Evolutionary conservation across 2,329 filamentous ascomycete species (phyloP).

Genomic region (Arachnomyces sp.): DNA sequence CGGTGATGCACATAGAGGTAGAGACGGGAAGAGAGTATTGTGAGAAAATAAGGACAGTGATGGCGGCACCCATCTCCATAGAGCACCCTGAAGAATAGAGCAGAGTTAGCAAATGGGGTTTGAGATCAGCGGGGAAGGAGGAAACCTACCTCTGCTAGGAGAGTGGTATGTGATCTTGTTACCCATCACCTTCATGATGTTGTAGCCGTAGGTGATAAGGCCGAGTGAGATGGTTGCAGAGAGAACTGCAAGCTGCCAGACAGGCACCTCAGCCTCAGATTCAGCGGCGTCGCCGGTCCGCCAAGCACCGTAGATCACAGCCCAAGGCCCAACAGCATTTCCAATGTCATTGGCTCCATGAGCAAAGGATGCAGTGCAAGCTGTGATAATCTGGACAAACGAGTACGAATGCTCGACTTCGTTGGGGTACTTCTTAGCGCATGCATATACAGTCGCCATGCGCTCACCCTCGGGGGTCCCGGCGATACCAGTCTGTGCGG

Average conservation of each 20-base stretch:
- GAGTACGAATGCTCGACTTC: conserved; percentile 57
- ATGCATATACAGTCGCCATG: conserved; percentile 59
- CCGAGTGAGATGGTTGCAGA: conserved; percentile 56
- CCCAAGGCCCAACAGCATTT: conserved; percentile 62
- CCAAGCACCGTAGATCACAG: conserved; percentile 62
- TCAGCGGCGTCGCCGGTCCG: conserved; percentile 51
- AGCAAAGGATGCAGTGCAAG: conserved; percentile 44
- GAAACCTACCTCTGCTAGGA: conserved; percentile 40
- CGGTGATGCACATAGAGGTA: conserved; percentile 72
- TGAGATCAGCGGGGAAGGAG: neutral
- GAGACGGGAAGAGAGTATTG: conserved; percentile 69
- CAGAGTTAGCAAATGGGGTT: conserved; percentile 8
- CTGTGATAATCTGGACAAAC: conserved; percentile 47
- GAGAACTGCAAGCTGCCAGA: conserved; percentile 70
- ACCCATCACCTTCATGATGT: conserved; percentile 81
- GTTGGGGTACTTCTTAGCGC: conserved; percentile 58
- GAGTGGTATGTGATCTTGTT: conserved; percentile 71
- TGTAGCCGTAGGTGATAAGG: conserved; percentile 68
- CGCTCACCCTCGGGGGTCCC: conserved; percentile 66
- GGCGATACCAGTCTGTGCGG: conserved; percentile 59
- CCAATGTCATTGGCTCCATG: conserved; percentile 71
- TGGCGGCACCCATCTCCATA: conserved; percentile 72
- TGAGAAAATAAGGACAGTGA: conserved; percentile 68
- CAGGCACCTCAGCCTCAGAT: conserved; percentile 57
- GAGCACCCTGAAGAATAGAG: conserved; percentile 46